Percentiles rank a stretch among this genome's conserved stretches.
phyloP scores from a whole-genome alignment of 148 eudicot genomes.

The Rhododendron vialii region DNA sequence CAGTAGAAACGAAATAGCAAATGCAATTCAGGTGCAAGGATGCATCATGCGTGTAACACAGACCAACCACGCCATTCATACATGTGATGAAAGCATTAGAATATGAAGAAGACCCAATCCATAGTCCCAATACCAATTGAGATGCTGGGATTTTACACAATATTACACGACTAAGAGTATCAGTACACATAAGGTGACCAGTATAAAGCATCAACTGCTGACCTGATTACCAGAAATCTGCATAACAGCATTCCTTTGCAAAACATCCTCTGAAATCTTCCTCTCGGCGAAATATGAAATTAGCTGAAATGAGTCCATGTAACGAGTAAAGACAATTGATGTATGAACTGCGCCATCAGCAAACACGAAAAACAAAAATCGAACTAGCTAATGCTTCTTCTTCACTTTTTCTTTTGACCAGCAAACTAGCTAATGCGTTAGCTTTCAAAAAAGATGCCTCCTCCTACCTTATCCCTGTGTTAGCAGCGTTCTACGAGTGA shows the following conservation, averaged over 20 bases:
- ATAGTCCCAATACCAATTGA: neutral
- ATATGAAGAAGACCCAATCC: neutral
- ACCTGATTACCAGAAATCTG: conserved; percentile 40
- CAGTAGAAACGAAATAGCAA: neutral
- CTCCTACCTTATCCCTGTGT: neutral
- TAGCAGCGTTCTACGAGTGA: neutral
- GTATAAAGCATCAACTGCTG: conserved; percentile 8
- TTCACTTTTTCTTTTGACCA: neutral
- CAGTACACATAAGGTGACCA: neutral
- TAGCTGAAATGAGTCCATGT: conserved; percentile 22
- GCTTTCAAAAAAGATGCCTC: neutral
- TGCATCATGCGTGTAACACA: neutral
- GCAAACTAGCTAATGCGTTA: neutral
- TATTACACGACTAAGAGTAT: neutral
- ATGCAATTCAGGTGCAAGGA: neutral
- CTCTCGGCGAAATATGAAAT: conserved; percentile 35
- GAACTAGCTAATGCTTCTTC: neutral
- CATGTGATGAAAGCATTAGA: neutral
- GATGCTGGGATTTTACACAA: neutral
- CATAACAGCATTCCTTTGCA: conserved; percentile 41
- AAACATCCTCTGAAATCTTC: conserved; percentile 32
- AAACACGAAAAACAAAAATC: neutral
- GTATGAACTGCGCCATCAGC: neutral
- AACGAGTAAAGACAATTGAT: neutral
- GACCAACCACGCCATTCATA: neutral